A percentile compares a stretch with the other conserved stretches of the same genome.
Evolutionary conservation across 129 eudicot species (phyloP).

Genomic region (Oenanthe sinensis): DNA sequence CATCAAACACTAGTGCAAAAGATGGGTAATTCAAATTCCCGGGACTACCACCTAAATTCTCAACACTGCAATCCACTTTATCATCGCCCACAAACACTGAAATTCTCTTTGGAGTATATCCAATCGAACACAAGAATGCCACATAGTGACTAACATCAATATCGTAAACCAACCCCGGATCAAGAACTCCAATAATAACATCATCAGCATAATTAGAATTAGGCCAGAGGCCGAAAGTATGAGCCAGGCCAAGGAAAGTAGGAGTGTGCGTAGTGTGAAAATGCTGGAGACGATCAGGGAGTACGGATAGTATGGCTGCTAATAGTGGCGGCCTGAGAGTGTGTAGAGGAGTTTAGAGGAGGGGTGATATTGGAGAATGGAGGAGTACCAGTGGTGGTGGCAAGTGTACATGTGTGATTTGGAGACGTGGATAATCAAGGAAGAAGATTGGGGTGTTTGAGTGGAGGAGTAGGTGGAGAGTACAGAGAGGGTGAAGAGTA

Average conservation of each 20-base stretch:
- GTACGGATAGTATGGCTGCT: slow-evolving; percentile 48
- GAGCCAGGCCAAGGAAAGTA: slow-evolving; percentile 53
- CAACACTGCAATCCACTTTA: slow-evolving; percentile 47
- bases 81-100: slow-evolving; percentile 45
- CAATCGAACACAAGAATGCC: slow-evolving; percentile 74
- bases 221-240: slow-evolving; percentile 75
- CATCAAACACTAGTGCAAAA: slow-evolving; percentile 58
- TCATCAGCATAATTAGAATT: slow-evolving; percentile 81
- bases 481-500: slow-evolving; percentile 9
- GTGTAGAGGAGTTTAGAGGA: slow-evolving; percentile 47
- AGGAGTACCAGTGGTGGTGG: slow-evolving; percentile 63
- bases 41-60: slow-evolving; percentile 34
- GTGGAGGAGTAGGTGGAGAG: slow-evolving; percentile 2
- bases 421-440: slow-evolving; percentile 66
- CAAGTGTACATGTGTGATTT: slow-evolving; percentile 40
- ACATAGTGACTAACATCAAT: slow-evolving; percentile 43
- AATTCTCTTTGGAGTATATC: slow-evolving; percentile 56
- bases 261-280: slow-evolving; percentile 92
- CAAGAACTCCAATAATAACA: slow-evolving; percentile 74
- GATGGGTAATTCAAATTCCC: slow-evolving; percentile 86
- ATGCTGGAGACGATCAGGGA: slow-evolving; percentile 58
- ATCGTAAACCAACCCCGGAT: slow-evolving; percentile 87
- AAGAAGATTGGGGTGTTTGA: slow-evolving; percentile 24
- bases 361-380: slow-evolving; percentile 44
- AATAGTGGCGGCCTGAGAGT: slow-evolving; percentile 48